Base-by-base conservation (phyloP, 352 stramenopile genomes). In the Pythium vanterpoolii region DNA sequence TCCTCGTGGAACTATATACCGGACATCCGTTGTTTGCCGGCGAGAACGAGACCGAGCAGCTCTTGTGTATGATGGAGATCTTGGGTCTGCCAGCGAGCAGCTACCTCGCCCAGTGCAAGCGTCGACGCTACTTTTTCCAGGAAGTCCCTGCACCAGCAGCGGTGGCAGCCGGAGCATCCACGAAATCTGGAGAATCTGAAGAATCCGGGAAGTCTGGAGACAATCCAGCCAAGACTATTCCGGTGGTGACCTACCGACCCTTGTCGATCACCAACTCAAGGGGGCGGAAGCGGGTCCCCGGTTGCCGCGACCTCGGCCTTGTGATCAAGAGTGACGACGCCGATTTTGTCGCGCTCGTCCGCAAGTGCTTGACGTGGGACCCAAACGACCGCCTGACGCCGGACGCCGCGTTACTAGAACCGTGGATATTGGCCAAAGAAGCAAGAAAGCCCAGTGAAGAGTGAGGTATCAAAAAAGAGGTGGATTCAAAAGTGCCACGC, bases 41-140 rank as follows among this genome's bases (percentile, higher is more conserved):
- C 14, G 81, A 93, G 49, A 91, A 90, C 50, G 86, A 95, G 57
- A 52, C 42, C 8, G 81, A 96, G 44, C 88, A 96, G 64, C 70
- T 96, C 31, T 71, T 73, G n/a, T 93, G 87, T 52, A 96, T 96
- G 65, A 87, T 95, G 72, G 88, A 95, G 51, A 53, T 95, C 24
- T 56, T 90, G 10, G 83, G 73, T 4, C 48, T 74, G 5, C 86
- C 86, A 24, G 64, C 77, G 1, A 43, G 56, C 1, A 65, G 64
- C 14, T 72, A 92, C 39, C 54, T 92, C 1, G 46, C 64, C 18
- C 68, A 67, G 40, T 86, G 76, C 53, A 87, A 87, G 36, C 79
- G 80, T 8, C 64, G 77, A 0, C 66, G 76, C 18, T 77, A 84
- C 14, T 95, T 89, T 56, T 93, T 93, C 58, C 69, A 87, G 18